These are phyloP conservation scores for Effrenium voratum DNA, from an alignment of 73 alveolate genomes.

Conservation along the genomic window DNA sequence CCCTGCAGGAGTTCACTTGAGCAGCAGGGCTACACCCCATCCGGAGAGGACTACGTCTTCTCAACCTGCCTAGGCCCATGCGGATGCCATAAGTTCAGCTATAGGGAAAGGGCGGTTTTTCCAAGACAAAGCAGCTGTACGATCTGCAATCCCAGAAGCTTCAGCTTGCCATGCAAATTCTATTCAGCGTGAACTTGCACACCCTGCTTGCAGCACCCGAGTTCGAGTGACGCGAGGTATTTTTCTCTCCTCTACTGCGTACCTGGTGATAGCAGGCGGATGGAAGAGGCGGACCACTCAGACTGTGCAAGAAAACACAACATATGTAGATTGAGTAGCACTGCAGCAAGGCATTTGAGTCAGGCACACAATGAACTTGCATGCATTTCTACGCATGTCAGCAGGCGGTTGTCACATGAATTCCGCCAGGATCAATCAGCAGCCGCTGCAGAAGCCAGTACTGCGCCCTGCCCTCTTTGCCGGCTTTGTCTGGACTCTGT, in stretches of 20 bases:
- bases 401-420: too few species aligned
- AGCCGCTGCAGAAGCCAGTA: constrained; percentile 25
- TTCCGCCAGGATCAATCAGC: not conserved
- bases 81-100: too few species aligned
- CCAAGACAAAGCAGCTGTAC: too few species aligned
- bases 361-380: too few species aligned
- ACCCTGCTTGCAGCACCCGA: not conserved
- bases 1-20: too few species aligned
- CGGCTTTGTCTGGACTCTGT: not conserved
- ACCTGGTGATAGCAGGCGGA: not conserved
- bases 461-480: constrained; percentile 8
- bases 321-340: too few species aligned
- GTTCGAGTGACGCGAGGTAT: not conserved
- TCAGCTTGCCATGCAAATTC: too few species aligned
- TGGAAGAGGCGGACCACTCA: constrained; percentile 4
- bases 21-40: constrained; percentile 20
- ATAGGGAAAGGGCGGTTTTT: too few species aligned
- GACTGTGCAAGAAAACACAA: too few species aligned
- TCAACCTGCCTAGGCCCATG: constrained; percentile 31
- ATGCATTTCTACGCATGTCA: too few species aligned
- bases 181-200: not conserved
- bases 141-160: too few species aligned
- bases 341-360: too few species aligned
- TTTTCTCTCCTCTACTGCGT: not conserved
- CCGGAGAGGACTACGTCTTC: constrained; percentile 29